A percentile compares a stretch with the other conserved stretches of the same genome.
These are phyloP conservation scores for Plasmodium vivax DNA, from an alignment of 169 alveolate species.

Conservation along the genomic window DNA sequence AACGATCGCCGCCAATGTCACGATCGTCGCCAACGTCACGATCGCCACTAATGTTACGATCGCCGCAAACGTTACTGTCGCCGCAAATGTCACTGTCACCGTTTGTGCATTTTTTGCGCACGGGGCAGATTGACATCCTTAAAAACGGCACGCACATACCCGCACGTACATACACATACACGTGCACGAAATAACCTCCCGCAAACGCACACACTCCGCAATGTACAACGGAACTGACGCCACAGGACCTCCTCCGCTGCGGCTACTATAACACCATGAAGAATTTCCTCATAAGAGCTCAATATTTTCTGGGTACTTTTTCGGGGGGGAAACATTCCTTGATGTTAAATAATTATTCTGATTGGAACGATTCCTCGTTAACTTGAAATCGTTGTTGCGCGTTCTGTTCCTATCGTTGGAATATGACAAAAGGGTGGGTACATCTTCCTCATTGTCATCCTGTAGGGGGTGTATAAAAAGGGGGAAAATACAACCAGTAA, in stretches of 20 bases:
- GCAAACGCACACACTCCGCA: not conserved
- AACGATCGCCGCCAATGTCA: not conserved
- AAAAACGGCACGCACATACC: not conserved
- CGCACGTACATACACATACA: not conserved
- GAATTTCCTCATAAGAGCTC: constrained; percentile 33
- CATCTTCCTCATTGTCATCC: constrained; percentile 83
- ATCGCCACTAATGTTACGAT: not conserved
- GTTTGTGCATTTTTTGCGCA: not conserved
- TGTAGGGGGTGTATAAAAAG: constrained; percentile 1
- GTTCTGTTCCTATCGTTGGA: constrained; percentile 56
- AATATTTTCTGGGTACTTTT: constrained; percentile 60
- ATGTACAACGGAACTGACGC: not conserved
- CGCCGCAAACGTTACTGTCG: not conserved
- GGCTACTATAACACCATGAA: not conserved
- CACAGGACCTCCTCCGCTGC: not conserved
- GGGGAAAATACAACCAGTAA: not conserved
- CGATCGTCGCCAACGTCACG: not conserved
- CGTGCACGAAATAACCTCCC: not conserved
- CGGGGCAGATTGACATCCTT: not conserved
- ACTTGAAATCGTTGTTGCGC: constrained; percentile 44
- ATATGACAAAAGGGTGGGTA: constrained; percentile 81
- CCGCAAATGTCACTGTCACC: not conserved
- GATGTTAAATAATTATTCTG: constrained; percentile 51
- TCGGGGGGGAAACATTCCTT: constrained; percentile 20
- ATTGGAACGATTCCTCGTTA: constrained; percentile 67